phyloP scores from a whole-genome alignment of 169 alveolate genomes.

The Cystoisospora suis region DNA sequence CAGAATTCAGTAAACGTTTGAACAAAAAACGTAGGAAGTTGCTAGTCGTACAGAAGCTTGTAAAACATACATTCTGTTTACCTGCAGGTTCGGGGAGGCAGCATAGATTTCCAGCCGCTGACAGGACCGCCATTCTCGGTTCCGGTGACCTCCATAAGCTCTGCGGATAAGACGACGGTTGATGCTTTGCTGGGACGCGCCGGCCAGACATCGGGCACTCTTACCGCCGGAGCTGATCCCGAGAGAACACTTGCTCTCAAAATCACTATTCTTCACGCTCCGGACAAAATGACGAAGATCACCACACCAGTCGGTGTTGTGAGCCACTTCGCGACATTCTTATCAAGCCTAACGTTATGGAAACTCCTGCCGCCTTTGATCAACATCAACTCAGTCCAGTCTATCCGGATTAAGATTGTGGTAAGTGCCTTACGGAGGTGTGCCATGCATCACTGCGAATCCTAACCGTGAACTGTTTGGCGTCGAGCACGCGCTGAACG shows the following conservation, averaged over 20 bases:
- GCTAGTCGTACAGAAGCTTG: not conserved
- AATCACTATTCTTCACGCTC: not conserved
- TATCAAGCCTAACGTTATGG: not conserved
- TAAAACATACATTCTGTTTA: not conserved
- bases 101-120: not conserved
- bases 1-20: not conserved
- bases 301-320: conserved; percentile 1
- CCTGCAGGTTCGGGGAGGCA: not conserved
- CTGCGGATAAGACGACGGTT: not conserved
- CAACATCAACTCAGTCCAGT: not conserved
- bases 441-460: not conserved
- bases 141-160: not conserved
- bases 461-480: too few relatives aligned
- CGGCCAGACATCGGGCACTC: not conserved
- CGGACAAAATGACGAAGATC: not conserved
- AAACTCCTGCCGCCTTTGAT: conserved; percentile 2
- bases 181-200: not conserved
- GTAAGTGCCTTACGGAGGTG: not conserved
- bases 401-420: not conserved
- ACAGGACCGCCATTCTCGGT: not conserved
- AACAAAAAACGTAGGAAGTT: not conserved
- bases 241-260: not conserved
- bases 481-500: too few relatives aligned
- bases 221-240: not conserved
- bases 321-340: not conserved